phyloP scores from a whole-genome alignment of 2,329 filamentous ascomycete species.

The Massarina eburnea region DNA sequence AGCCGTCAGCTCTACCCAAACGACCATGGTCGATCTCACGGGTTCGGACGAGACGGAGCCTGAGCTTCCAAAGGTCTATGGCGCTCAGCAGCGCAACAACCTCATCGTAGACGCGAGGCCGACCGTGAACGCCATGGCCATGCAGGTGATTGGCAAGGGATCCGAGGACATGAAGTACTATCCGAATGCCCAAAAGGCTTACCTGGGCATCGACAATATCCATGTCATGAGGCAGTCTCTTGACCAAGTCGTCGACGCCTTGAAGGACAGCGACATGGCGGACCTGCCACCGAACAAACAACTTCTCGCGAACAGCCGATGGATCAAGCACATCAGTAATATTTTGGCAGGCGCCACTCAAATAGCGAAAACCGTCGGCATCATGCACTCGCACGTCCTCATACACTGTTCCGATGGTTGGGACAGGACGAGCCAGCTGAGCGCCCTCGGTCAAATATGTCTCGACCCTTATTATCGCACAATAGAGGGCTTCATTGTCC shows the following conservation, averaged over 20 bases:
- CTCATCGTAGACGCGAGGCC: conserved; percentile 95
- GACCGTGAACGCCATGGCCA: conserved; percentile 89
- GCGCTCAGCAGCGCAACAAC: conserved; percentile 87
- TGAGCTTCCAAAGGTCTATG: conserved; percentile 63
- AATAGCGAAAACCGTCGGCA: conserved; percentile 84
- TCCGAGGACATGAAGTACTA: conserved; percentile 99
- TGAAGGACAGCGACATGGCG: conserved; percentile 91
- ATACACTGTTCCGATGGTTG: conserved; percentile 99
- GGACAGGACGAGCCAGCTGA: conserved; percentile 95
- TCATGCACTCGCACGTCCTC: conserved; percentile 90
- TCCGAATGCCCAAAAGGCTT: conserved; percentile 85
- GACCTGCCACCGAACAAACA: conserved; percentile 81
- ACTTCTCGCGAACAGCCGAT: conserved; percentile 77
- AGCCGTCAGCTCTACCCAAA: conserved; percentile 14
- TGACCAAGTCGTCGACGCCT: conserved; percentile 79
- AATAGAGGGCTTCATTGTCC: conserved; percentile 87
- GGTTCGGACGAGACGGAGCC: conserved; percentile 41
- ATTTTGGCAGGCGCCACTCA: conserved; percentile 82
- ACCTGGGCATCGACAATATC: conserved; percentile 96
- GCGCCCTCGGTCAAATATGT: conserved; percentile 87
- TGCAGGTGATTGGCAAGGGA: conserved; percentile 89
- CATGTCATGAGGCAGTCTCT: conserved; percentile 96
- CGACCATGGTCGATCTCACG: conserved; percentile 29
- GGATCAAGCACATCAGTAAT: conserved; percentile 85
- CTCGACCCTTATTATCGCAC: conserved; percentile 95